A percentile compares a stretch with the other conserved stretches of the same genome.
Evolutionary conservation across 1,139 yeast genomes (phyloP).

Genomic region (Lodderomyces jiufengensis): DNA sequence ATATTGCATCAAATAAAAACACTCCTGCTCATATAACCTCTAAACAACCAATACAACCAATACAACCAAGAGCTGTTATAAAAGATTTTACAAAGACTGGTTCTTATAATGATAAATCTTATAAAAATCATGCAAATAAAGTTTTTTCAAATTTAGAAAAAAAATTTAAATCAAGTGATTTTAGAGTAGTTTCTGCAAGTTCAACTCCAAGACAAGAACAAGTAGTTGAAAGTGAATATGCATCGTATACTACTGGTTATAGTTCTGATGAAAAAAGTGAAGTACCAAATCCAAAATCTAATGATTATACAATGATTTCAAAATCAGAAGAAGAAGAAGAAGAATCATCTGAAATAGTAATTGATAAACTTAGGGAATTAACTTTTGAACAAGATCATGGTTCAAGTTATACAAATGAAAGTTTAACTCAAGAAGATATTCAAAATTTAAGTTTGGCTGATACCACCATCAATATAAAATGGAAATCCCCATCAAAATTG

Average conservation of each 20-base stretch:
- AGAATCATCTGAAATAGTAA: constrained; percentile 9
- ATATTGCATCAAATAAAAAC: constrained; percentile 16
- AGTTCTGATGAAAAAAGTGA: constrained; percentile 20
- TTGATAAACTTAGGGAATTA: constrained; percentile 13
- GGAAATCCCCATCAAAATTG: constrained; percentile 36
- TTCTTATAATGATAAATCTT: constrained; percentile 35
- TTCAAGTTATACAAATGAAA: neutral
- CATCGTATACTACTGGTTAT: constrained; percentile 36
- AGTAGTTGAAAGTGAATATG: constrained; percentile 15
- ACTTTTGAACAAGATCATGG: constrained; percentile 28
- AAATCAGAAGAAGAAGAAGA: constrained; percentile 10
- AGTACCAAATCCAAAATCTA: neutral
- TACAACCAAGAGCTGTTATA: constrained; percentile 25
- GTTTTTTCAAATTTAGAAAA: constrained; percentile 39
- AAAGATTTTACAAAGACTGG: constrained; percentile 31
- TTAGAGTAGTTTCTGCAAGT: constrained; percentile 24
- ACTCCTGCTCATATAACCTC: constrained; percentile 11
- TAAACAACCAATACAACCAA: constrained; percentile 7
- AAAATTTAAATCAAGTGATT: constrained; percentile 15
- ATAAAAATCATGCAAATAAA: constrained; percentile 37
- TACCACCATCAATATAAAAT: constrained; percentile 20
- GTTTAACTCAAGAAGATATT: neutral
- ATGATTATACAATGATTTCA: constrained; percentile 1
- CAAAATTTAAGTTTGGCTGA: neutral
- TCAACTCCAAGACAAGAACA: constrained; percentile 31